A percentile compares a stretch with the other conserved stretches of the same genome.
These are phyloP conservation scores for Kwoniella sp. DNA, from an alignment of 768 basidiomycete genomes.

Conservation along the genomic window DNA sequence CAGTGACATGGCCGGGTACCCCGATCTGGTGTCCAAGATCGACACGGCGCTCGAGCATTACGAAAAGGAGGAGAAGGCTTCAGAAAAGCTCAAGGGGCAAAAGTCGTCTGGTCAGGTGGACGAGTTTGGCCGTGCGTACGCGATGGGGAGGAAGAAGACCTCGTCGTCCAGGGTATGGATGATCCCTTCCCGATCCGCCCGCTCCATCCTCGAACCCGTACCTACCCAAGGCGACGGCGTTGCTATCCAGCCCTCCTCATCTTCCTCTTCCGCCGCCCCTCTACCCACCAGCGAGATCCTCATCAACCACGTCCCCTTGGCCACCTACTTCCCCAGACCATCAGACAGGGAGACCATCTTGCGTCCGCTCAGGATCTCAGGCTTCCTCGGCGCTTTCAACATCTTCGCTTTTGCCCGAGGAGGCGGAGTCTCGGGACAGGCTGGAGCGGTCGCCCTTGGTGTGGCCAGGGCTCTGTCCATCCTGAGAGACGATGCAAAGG, in stretches of 20 bases:
- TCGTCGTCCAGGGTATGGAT: constrained; percentile 90
- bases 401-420: constrained; percentile 68
- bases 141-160: constrained; percentile 80
- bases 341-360: constrained; percentile 76
- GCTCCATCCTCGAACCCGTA: not conserved
- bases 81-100: constrained; percentile 58
- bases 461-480: constrained; percentile 53
- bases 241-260: not conserved
- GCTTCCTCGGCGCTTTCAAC: constrained; percentile 78
- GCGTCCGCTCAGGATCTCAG: constrained; percentile 77
- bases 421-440: constrained; percentile 87
- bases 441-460: constrained; percentile 69
- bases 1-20: constrained; percentile 28
- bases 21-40: constrained; percentile 23
- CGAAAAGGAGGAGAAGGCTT: constrained; percentile 17
- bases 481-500: constrained; percentile 64
- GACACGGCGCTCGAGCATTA: constrained; percentile 23
- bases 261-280: not conserved
- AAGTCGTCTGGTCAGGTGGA: too few species aligned
- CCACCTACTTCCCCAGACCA: constrained; percentile 69
- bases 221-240: not conserved
- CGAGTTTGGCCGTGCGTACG: constrained; percentile 75
- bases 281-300: constrained; percentile 62
- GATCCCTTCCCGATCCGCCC: constrained; percentile 53
- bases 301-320: constrained; percentile 76